Base-by-base conservation (phyloP, 2,329 filamentous ascomycete genomes). In the Juglanconis juglandina region DNA sequence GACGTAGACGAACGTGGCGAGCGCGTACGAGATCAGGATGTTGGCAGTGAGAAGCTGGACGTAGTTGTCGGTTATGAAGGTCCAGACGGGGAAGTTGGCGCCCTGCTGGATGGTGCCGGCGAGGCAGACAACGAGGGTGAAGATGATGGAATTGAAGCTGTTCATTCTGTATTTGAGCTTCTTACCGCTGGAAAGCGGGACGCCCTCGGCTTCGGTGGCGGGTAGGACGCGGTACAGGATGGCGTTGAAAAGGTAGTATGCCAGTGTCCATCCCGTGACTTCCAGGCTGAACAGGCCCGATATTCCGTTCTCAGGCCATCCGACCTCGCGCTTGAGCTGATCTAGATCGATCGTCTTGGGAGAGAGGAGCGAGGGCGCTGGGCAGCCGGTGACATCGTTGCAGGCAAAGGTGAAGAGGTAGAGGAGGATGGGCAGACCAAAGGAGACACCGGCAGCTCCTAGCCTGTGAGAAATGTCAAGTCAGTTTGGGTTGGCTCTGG, bases 331-430 rank as follows among this genome's bases (percentile, higher is more conserved):
- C 78, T 94, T 95, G 67, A 97, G 77, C 68, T 85, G 83, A 24
- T 88, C 84, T 52, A 92, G 77, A 47, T 87, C 87, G 62, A 96
- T 77, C 8, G 84, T 89, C 59, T 83, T 87, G 37, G 90, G 92
- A 66, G 83, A 81, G 42, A 96, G 82, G 8, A 94, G 81, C 4
- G 90, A 92, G 3, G 93, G 92, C 3, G 91, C 88, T 51, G 94
- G 95, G 71, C 95, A 98, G 61, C 95, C 94, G 8, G 91, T 89
- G 65, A 96, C 80, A 73, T 98, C 93, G 77, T 97, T 98, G 82
- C 94, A 97, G 68, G 89, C 80, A 71, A 97, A 96, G 51, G 87
- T 83, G 71, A 94, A 88, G 68, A 87, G 72, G 76, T 95, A 96
- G 67, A 92, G 84, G 65, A 93, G 81, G 47, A 92, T 63, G 0